phyloP scores from a whole-genome alignment of 176 grass and related monocot species.

The Oryza meridionalis region DNA sequence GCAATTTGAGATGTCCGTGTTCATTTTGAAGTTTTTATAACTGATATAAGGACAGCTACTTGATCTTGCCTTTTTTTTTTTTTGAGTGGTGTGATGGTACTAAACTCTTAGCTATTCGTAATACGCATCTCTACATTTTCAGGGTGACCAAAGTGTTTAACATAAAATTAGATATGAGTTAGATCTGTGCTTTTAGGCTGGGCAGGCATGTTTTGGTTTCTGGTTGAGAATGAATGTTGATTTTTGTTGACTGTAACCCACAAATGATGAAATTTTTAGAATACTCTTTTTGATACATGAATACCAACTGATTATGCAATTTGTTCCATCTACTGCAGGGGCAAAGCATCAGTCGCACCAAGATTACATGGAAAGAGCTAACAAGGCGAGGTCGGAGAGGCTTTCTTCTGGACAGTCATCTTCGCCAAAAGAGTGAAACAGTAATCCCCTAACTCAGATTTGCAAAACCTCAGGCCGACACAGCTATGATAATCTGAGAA shows the following conservation, averaged over 20 bases:
- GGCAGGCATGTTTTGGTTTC: background rate
- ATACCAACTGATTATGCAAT: background rate
- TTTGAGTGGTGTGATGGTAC: background rate
- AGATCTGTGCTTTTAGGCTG: background rate
- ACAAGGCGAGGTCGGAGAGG: conserved; percentile 77
- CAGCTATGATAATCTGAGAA: conserved; percentile 3
- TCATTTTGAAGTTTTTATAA: background rate
- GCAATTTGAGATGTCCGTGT: background rate
- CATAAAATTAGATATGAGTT: background rate
- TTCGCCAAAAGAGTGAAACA: conserved; percentile 55
- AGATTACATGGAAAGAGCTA: conserved; percentile 92
- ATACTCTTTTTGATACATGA: conserved; percentile 7
- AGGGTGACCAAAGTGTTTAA: background rate
- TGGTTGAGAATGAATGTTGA: background rate
- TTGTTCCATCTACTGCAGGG: conserved; percentile 45
- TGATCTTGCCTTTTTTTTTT: background rate
- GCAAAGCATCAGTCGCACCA: conserved; percentile 91
- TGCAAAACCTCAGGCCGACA: background rate
- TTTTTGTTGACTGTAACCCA: background rate
- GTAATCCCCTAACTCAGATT: background rate
- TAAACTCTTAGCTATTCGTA: background rate
- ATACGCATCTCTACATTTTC: background rate
- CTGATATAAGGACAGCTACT: conserved; percentile 11
- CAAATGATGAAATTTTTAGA: background rate
- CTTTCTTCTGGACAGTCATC: conserved; percentile 80